phyloP scores from a whole-genome alignment of 495 filamentous ascomycete species.

The Podospora pseudoanserina region DNA sequence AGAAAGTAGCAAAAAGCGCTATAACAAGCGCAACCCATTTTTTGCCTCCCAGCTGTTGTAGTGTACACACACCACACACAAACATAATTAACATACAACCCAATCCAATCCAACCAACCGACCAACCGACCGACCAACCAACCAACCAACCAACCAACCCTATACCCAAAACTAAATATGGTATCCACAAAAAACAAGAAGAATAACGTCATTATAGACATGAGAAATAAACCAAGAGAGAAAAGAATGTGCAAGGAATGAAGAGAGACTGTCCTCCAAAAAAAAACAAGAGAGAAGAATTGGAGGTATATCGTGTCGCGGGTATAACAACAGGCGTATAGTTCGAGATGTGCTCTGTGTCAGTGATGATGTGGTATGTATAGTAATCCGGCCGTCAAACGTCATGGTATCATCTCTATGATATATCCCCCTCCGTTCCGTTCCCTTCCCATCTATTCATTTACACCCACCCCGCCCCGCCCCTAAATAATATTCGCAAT shows the following conservation, averaged over 20 bases:
- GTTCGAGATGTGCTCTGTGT: background rate
- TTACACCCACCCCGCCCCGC: background rate
- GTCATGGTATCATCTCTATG: background rate
- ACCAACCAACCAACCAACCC: too few relatives aligned
- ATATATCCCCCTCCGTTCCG: background rate
- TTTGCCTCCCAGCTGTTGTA: background rate
- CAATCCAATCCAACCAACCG: too few relatives aligned
- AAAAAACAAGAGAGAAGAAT: background rate
- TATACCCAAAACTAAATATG: background rate
- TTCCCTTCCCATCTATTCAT: slow-evolving; percentile 4
- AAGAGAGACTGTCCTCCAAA: background rate
- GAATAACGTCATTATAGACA: background rate
- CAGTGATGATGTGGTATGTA: background rate
- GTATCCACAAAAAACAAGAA: background rate
- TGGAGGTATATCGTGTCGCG: background rate
- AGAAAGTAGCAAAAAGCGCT: background rate
- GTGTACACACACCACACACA: background rate
- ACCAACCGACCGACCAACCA: too few relatives aligned
- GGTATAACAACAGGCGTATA: background rate
- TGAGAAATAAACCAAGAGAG: background rate
- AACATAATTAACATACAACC: background rate
- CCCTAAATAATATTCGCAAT: slow-evolving; percentile 74
- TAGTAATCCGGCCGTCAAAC: slow-evolving; percentile 5
- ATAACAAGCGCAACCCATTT: background rate
- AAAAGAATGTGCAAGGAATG: background rate